These are phyloP conservation scores for Pythium myriotylum DNA, from an alignment of 352 stramenopile genomes.

Conservation along the genomic window DNA sequence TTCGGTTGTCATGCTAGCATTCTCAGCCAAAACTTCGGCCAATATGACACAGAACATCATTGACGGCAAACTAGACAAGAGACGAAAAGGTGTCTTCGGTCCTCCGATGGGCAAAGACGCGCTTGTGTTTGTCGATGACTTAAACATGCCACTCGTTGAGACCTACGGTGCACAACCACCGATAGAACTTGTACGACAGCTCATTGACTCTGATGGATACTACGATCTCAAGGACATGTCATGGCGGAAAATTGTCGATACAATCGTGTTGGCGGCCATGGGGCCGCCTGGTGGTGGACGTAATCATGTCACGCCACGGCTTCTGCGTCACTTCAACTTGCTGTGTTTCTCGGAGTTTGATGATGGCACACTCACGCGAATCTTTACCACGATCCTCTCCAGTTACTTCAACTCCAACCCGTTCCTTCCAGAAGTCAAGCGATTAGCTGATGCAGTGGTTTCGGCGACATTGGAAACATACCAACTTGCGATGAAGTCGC, in stretches of 20 bases:
- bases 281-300: constrained; percentile 89
- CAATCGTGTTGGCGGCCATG: constrained; percentile 90
- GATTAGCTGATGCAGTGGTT: constrained; percentile 78
- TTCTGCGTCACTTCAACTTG: constrained; percentile 93
- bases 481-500: constrained; percentile 71
- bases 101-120: constrained; percentile 85
- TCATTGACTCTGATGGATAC: constrained; percentile 90
- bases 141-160: constrained; percentile 96
- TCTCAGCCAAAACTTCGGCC: constrained; percentile 93
- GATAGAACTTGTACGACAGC: constrained; percentile 91
- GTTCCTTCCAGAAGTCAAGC: constrained; percentile 76
- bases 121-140: constrained; percentile 93
- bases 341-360: constrained; percentile 95
- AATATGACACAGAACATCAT: constrained; percentile 97
- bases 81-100: constrained; percentile 91
- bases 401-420: constrained; percentile 78
- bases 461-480: constrained; percentile 92
- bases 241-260: constrained; percentile 92
- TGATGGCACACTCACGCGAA: constrained; percentile 89
- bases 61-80: constrained; percentile 94
- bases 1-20: constrained; percentile 89
- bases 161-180: constrained; percentile 93
- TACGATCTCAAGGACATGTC: constrained; percentile 95
- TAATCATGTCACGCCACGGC: constrained; percentile 89
- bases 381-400: constrained; percentile 92